Evolutionary conservation across 169 alveolate species (phyloP), one percentile per base, ranked within the genome.

Genomic region (Plasmodium inui): DNA sequence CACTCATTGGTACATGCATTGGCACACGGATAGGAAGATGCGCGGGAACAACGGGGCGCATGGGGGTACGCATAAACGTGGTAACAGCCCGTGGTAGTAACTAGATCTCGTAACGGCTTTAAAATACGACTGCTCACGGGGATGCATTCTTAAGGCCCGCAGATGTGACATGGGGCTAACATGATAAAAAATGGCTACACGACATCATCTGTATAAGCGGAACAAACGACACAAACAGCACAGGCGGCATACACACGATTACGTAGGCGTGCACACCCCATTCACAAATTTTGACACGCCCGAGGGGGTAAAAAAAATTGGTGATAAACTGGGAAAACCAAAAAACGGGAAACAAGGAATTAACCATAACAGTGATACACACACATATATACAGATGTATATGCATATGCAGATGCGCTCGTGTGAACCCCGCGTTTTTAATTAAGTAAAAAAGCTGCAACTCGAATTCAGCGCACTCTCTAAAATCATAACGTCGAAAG

Each of bases 391-490:
- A 12, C 0, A 61, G 1, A 30, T 53, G 10, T 19, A 78, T 14
- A 37, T 26, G 9, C 30, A 80, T 46, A 46, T 34, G 32, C 61
- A 80, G 19, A 30, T 17, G 34, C 57, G 12, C 39, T 14, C 34
- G 37, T 26, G 37, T 26, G 50, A 14, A 80, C 30, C 17, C 76
- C 12, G 55, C 30, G 12, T 39, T 22, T 34, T 83, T 83, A 83
- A 83, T 67, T 83, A 83, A 19, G 50, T 9, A 34, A 79, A 32
- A 34, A 83, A 67, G 50, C 22, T 22, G 53, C 92, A 71, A 83
- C 83, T 53, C 39, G 50, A 67, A 61, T 83, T 61, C 53, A 70
- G 8, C 34, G 71, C 82, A 28, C 73, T 83, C 53, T 50, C 73
- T 83, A 53, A 46, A 83, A 83, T 83, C 50, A 67, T 37, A 34